A percentile compares a stretch with the other conserved stretches of the same genome.
Evolutionary conservation across 192 early-diverging fungal species (phyloP).

Genomic region (Thoreauomyces humboldtii): DNA sequence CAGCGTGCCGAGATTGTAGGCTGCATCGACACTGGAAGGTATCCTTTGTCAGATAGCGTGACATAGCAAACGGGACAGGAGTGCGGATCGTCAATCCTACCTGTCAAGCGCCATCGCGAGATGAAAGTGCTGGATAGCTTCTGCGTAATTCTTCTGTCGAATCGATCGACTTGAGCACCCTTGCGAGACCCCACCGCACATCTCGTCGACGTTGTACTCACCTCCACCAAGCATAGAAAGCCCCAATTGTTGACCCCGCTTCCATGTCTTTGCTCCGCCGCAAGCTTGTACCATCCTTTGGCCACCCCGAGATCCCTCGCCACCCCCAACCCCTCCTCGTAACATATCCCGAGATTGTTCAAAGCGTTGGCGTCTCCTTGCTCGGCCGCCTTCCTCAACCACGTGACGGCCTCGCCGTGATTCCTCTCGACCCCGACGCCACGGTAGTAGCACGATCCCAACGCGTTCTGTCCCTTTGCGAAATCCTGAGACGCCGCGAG

Average conservation of each 20-base stretch:
- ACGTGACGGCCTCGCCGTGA: constrained; percentile 41
- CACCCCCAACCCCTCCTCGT: constrained; percentile 57
- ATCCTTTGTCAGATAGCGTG: background rate
- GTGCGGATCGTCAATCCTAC: too few species aligned
- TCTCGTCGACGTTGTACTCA: constrained; percentile 9
- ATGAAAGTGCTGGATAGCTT: constrained; percentile 45
- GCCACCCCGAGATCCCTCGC: constrained; percentile 43
- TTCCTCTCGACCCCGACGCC: constrained; percentile 46
- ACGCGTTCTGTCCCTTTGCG: constrained; percentile 42
- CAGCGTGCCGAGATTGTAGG: constrained; percentile 47
- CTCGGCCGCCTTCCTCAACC: constrained; percentile 42
- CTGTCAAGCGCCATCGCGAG: constrained; percentile 45
- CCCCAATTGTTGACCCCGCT: constrained; percentile 48
- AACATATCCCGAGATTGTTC: constrained; percentile 56
- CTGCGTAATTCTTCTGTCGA: constrained; percentile 32
- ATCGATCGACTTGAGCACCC: too few species aligned
- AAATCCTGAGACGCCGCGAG: constrained; percentile 31
- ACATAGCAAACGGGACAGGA: background rate
- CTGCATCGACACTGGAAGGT: constrained; percentile 40
- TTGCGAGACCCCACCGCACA: background rate
- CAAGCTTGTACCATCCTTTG: constrained; percentile 48
- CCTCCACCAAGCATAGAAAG: constrained; percentile 45
- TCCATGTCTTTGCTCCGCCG: constrained; percentile 41
- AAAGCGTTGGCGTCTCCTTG: constrained; percentile 44
- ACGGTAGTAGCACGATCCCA: constrained; percentile 44